Conservation (phyloP, 2,329 filamentous ascomycete genomes). For the Monilinia aucupariae region DNA sequence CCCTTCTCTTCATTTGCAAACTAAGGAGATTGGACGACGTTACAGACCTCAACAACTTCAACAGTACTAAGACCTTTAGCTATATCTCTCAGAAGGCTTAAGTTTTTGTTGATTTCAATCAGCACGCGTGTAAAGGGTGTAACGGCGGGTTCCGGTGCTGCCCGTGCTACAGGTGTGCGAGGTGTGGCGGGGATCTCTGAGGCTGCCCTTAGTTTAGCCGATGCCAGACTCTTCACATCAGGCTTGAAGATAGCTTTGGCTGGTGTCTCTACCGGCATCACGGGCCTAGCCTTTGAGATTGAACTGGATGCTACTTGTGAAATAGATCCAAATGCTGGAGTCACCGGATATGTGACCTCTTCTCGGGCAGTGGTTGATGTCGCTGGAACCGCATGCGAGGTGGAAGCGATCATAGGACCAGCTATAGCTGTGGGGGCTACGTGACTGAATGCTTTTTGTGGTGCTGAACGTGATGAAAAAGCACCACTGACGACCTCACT, state of each 20-base stretch:
- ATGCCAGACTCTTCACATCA: neutral
- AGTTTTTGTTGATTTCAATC: conserved; percentile 1
- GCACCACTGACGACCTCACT: neutral
- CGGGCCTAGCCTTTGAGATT: neutral
- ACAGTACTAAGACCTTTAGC: neutral
- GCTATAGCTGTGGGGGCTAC: neutral
- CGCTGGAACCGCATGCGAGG: neutral
- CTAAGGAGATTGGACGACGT: neutral
- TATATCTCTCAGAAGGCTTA: neutral
- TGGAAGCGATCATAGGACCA: neutral
- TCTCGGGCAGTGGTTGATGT: neutral
- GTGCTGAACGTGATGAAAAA: neutral
- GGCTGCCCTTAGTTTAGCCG: no score
- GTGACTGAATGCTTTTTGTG: neutral
- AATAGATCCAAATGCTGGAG: neutral
- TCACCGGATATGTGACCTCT: neutral
- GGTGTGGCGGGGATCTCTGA: neutral
- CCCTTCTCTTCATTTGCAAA: neutral
- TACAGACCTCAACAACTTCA: conserved; percentile 7
- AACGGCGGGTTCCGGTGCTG: neutral
- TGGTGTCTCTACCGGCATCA: neutral
- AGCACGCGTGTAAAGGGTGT: conserved; percentile 5
- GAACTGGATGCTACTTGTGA: neutral
- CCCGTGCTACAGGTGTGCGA: neutral
- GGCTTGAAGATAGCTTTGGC: neutral